phyloP scores from a whole-genome alignment of 2,329 filamentous ascomycete genomes.

The Aspergillus awamori region DNA sequence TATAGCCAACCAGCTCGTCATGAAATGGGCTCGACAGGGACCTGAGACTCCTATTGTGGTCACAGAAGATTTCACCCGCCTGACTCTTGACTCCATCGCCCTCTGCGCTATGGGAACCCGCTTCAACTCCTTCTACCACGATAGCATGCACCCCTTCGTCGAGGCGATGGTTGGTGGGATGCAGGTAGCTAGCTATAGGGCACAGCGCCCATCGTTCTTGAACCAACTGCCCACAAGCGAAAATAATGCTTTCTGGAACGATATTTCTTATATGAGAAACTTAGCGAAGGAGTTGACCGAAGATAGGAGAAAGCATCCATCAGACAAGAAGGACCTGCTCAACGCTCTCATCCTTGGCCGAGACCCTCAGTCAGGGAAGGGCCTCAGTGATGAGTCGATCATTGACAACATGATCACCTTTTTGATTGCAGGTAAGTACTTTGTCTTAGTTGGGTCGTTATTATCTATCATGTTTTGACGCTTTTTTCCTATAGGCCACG shows the following conservation, averaged over 20 bases:
- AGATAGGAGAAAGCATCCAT: constrained; percentile 58
- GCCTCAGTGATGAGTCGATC: constrained; percentile 65
- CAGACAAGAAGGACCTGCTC: constrained; percentile 66
- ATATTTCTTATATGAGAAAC: constrained; percentile 51
- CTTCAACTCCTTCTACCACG: constrained; percentile 74
- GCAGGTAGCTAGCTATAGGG: constrained; percentile 56
- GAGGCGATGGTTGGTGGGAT: constrained; percentile 68
- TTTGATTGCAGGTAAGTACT: constrained; percentile 59
- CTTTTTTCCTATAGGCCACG: constrained; percentile 54
- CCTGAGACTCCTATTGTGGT: constrained; percentile 59
- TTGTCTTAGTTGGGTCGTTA: neutral
- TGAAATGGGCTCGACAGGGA: constrained; percentile 55
- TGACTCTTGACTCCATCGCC: constrained; percentile 72
- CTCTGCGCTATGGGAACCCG: constrained; percentile 72
- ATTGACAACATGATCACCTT: constrained; percentile 74
- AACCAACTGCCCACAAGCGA: constrained; percentile 47
- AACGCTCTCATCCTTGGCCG: constrained; percentile 69
- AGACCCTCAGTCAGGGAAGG: constrained; percentile 68
- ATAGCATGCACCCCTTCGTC: constrained; percentile 71
- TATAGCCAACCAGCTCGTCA: constrained; percentile 42
- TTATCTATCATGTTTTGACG: neutral
- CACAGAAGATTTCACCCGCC: constrained; percentile 70
- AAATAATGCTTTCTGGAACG: constrained; percentile 35
- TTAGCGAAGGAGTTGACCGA: constrained; percentile 64
- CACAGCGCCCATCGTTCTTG: constrained; percentile 52